Base-by-base conservation (phyloP, 1,139 yeast species). In the Geotrichum restrictum region DNA sequence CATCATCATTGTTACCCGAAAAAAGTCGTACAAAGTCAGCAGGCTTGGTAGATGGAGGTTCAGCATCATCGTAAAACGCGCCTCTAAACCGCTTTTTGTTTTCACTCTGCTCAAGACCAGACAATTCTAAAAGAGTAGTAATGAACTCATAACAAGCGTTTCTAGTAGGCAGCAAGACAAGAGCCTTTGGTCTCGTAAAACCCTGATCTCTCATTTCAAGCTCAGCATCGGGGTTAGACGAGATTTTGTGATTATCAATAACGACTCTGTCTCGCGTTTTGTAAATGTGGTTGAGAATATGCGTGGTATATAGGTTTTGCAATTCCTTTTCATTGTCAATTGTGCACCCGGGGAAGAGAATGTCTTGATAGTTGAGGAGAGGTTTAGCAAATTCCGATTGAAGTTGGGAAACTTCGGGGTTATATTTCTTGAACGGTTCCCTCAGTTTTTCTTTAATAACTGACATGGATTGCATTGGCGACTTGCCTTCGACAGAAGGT, bases 1-100 rank as follows among this genome's bases (percentile, higher is more conserved):
- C 85, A 74, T 94, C 98, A 64, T 87, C 88, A 36, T 91, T 83
- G 70, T 91, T 89, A 8, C 99, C 99, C 57, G 81, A 81, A 72
- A 93, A 94, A 46, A 82, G 71, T 52, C 83, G 80, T 61, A 78
- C 80, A 69, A 91, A 93, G 63, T 93, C 96, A 8, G 80, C 85
- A 0, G 98, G 96, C 64, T 88, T 93, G 42, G 76, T 73, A 1
- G 73, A 70, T 16, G 84, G 83, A 3, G 74, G 75, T 32, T 65
- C 65, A 3, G 75, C 67, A 24, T 76, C 77, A 18, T 77, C 78
- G 62, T 72, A 79, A 67, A 87, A 93, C 59, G 89, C 95, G 11
- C 74, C 75, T 45, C 72, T 77, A 65, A 93, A 89, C 61, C 89
- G 81, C 60, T 83, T 83, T 59, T 80, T 81, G 69, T 91, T 89